Evolutionary conservation across 2,329 filamentous ascomycete species (phyloP).

Genomic region (Fusarium sp.): DNA sequence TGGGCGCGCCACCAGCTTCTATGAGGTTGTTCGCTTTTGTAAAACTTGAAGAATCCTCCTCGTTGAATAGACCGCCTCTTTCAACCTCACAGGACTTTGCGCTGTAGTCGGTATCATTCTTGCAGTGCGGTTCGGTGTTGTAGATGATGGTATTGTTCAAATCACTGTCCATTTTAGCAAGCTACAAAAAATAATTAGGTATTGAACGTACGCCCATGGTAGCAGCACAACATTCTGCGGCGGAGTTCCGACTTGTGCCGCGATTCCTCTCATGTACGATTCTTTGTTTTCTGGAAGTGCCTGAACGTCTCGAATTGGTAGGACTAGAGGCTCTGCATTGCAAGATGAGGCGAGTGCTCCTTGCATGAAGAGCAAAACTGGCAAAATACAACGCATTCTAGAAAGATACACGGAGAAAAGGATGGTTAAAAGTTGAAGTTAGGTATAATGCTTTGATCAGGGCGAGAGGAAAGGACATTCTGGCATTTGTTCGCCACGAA

Average conservation of each 20-base stretch:
- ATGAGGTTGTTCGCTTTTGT: slow-evolving; percentile 22
- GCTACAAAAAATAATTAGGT: rapidly evolving
- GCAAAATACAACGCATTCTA: slow-evolving; percentile 18
- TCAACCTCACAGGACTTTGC: slow-evolving; percentile 48
- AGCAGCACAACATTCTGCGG: slow-evolving; percentile 48
- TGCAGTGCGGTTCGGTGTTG: slow-evolving; percentile 47
- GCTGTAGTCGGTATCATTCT: slow-evolving; percentile 46
- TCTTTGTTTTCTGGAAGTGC: slow-evolving; percentile 39
- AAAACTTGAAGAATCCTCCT: slow-evolving; percentile 33
- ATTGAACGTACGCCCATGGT: slow-evolving; percentile 49
- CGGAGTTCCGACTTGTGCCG: slow-evolving; percentile 45
- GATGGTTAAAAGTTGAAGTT: not conserved
- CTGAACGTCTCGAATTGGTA: slow-evolving; percentile 41
- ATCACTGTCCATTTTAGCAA: slow-evolving; percentile 43
- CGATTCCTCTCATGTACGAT: slow-evolving; percentile 49
- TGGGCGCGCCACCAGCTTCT: slow-evolving; percentile 36
- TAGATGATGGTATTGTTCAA: slow-evolving; percentile 54
- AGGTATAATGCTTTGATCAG: not conserved
- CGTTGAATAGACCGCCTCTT: slow-evolving; percentile 36
- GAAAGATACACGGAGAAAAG: not conserved
- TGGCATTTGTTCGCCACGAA: not conserved
- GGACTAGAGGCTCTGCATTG: slow-evolving; percentile 22
- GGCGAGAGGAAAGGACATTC: not conserved
- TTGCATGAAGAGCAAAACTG: not conserved
- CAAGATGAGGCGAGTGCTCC: slow-evolving; percentile 19